A percentile compares a stretch with the other conserved stretches of the same genome.
These are phyloP conservation scores for Emmonsia crescens DNA, from an alignment of 2,329 filamentous ascomycete genomes.

Conservation along the genomic window DNA sequence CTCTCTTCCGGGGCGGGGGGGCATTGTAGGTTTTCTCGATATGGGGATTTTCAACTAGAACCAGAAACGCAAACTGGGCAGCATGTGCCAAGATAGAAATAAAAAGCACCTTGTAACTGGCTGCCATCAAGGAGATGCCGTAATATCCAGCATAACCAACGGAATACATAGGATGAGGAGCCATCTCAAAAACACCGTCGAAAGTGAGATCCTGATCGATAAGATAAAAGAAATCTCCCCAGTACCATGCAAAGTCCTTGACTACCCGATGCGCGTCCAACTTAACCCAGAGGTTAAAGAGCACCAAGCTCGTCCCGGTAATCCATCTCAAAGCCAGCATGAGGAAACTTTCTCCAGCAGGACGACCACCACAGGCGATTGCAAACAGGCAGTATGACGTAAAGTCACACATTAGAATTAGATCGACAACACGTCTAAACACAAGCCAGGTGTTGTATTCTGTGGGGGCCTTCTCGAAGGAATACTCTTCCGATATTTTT, in stretches of 20 bases:
- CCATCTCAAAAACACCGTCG: slow-evolving; percentile 98
- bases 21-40: slow-evolving; percentile 97
- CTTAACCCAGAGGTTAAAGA: slow-evolving; percentile 98
- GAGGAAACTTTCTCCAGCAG: slow-evolving; percentile 57
- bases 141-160: slow-evolving; percentile 98
- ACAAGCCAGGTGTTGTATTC: slow-evolving; percentile 99
- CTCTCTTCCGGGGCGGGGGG: slow-evolving; percentile 57
- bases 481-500: slow-evolving; percentile 89
- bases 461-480: slow-evolving; percentile 81
- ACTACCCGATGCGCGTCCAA: slow-evolving; percentile 94
- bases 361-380: slow-evolving; percentile 69
- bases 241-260: slow-evolving; percentile 99
- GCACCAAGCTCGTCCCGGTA: slow-evolving; percentile 64
- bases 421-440: slow-evolving; percentile 87
- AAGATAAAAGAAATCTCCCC: slow-evolving; percentile 98
- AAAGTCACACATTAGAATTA: slow-evolving; percentile 99
- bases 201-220: slow-evolving; percentile 97
- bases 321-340: slow-evolving; percentile 68
- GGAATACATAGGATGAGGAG: slow-evolving; percentile 97
- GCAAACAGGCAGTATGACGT: slow-evolving; percentile 94
- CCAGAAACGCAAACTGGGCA: slow-evolving; percentile 86
- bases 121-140: slow-evolving; percentile 94
- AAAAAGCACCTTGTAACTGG: slow-evolving; percentile 93
- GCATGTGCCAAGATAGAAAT: slow-evolving; percentile 93
- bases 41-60: slow-evolving; percentile 88